Percentiles rank a stretch among this genome's conserved stretches.
Conservation (phyloP, 108 stramenopile species). For the Schizochytrium sp. region DNA sequence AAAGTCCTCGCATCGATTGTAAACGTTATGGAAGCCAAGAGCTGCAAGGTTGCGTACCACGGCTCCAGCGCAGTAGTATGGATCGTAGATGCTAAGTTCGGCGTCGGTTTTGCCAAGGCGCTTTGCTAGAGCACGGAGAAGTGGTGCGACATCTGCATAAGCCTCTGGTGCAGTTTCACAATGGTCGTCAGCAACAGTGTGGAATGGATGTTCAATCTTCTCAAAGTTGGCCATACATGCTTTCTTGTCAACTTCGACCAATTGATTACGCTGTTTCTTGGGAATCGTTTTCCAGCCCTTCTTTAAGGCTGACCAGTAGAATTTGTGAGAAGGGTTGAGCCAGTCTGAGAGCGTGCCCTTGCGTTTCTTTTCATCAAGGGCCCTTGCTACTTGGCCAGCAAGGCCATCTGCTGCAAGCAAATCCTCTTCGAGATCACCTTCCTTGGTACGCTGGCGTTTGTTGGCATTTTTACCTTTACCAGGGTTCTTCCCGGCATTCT, state of each 20-base stretch:
- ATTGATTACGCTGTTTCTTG: background rate
- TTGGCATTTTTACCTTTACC: too few species aligned
- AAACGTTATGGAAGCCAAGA: slow-evolving; percentile 88
- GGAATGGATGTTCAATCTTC: slow-evolving; percentile 59
- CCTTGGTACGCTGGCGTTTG: too few species aligned
- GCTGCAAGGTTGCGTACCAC: slow-evolving; percentile 80
- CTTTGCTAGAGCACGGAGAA: slow-evolving; percentile 76
- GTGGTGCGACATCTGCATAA: slow-evolving; percentile 86
- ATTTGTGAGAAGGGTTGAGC: slow-evolving; percentile 53
- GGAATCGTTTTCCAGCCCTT: background rate
- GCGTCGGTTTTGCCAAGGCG: slow-evolving; percentile 68
- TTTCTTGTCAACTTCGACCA: slow-evolving; percentile 22
- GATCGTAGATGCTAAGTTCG: slow-evolving; percentile 88
- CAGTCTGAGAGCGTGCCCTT: slow-evolving; percentile 60
- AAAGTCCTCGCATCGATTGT: slow-evolving; percentile 83
- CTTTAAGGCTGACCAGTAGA: background rate
- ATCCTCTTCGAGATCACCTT: too few species aligned
- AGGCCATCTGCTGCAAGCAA: too few species aligned
- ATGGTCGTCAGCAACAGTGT: slow-evolving; percentile 81
- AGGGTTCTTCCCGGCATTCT: too few species aligned
- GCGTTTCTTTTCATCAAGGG: slow-evolving; percentile 37
- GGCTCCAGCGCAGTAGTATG: slow-evolving; percentile 95
- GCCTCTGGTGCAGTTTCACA: slow-evolving; percentile 92
- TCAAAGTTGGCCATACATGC: background rate
- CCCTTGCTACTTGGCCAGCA: background rate